Evolutionary conservation across 2,329 filamentous ascomycete species (phyloP).

Genomic region (Aureobasidium sp.): DNA sequence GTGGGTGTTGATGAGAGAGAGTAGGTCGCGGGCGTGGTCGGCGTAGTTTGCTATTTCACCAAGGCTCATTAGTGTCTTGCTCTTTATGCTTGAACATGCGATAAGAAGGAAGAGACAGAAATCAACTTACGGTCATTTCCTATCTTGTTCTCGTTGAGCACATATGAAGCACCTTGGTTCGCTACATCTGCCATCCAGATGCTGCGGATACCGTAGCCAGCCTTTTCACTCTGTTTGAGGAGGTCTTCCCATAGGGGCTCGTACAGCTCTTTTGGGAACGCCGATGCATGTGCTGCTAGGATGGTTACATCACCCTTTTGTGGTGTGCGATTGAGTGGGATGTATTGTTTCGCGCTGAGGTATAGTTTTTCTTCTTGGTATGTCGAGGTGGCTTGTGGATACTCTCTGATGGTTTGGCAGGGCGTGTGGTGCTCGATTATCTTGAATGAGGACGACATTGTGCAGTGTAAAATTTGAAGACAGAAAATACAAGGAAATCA

Average conservation of each 20-base stretch:
- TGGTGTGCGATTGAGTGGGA: conserved; percentile 61
- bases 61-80: conserved; percentile 2
- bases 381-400: conserved; percentile 62
- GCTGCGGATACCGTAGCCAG: conserved; percentile 63
- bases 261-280: conserved; percentile 90
- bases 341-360: conserved; percentile 82
- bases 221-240: conserved; percentile 38
- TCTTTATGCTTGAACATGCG: neutral
- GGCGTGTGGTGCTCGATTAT: conserved; percentile 58
- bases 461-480: too few relatives aligned
- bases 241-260: conserved; percentile 88
- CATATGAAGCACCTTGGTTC: conserved; percentile 71
- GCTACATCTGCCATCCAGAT: conserved; percentile 89
- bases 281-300: conserved; percentile 82
- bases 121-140: conserved; percentile 71
- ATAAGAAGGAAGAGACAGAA: neutral
- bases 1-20: conserved; percentile 79
- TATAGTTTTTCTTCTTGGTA: conserved; percentile 68
- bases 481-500: too few relatives aligned
- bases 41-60: conserved; percentile 63
- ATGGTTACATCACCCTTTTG: conserved; percentile 74
- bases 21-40: conserved; percentile 76
- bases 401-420: conserved; percentile 75
- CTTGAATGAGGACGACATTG: conserved; percentile 10
- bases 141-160: conserved; percentile 66